Evolutionary conservation across 805 yeast species (phyloP).

Genomic region (Wickerhamiella parazyma): DNA sequence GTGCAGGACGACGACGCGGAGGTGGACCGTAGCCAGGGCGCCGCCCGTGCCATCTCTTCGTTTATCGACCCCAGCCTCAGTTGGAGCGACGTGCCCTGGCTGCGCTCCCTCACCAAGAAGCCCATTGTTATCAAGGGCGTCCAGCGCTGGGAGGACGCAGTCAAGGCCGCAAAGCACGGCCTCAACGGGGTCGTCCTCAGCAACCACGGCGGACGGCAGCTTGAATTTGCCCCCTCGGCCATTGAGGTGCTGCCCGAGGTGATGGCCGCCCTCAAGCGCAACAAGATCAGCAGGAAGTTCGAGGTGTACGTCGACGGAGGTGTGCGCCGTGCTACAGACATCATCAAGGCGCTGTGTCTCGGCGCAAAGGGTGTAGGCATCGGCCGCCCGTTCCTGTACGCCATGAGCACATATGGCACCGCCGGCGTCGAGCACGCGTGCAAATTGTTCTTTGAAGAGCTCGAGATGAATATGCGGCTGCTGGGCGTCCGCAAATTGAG

Average conservation of each 20-base stretch:
- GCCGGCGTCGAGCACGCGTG: slow-evolving; percentile 56
- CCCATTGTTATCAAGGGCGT: slow-evolving; percentile 62
- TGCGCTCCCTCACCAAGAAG: slow-evolving; percentile 13
- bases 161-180: slow-evolving; percentile 58
- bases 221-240: slow-evolving; percentile 71
- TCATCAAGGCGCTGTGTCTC: slow-evolving; percentile 60
- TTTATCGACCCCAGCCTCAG: slow-evolving; percentile 57
- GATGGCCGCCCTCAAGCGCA: slow-evolving; percentile 30
- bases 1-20: slow-evolving; percentile 30
- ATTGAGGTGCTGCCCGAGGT: slow-evolving; percentile 57
- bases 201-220: slow-evolving; percentile 83
- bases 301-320: slow-evolving; percentile 70
- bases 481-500: slow-evolving; percentile 53
- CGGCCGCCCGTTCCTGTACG: slow-evolving; percentile 64
- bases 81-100: slow-evolving; percentile 18
- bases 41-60: slow-evolving; percentile 73
- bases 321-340: slow-evolving; percentile 59
- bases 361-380: slow-evolving; percentile 69
- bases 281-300: slow-evolving; percentile 31
- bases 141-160: slow-evolving; percentile 69
- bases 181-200: slow-evolving; percentile 69
- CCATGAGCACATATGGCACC: slow-evolving; percentile 69
- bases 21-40: slow-evolving; percentile 58
- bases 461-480: slow-evolving; percentile 66
- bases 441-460: slow-evolving; percentile 53